Base-by-base conservation (phyloP, 1,284 basidiomycete species). In the Ganoderma lingzhi region DNA sequence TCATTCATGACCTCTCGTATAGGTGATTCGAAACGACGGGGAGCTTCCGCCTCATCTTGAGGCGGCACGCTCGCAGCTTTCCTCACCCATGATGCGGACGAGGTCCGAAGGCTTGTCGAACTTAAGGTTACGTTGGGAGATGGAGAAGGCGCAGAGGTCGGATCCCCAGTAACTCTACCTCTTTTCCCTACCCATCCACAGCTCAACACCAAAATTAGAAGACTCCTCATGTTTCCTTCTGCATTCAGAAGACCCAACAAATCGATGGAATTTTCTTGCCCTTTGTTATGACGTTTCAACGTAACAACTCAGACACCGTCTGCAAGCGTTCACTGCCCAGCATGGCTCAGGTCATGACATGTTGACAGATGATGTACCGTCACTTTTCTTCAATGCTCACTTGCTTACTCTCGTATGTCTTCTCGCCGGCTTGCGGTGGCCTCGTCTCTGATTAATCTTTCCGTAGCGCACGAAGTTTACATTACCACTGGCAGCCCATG, bases 21-120 rank as follows among this genome's bases (percentile, higher is more conserved):
- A 94, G 92, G 92, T 94, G 63, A 94, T 94, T 69, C 91, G 93
- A 65, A 93, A 87, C 65, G 92, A 94, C 69, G 83, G 84, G 14
- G 71, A 86, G 23, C 73, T 91, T 19, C 84, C 88, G 15, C 84
- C 89, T 51, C 87, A 90, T 67, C 76, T 90, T 45, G 85, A 91
- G 78, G 88, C 88, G 3, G 86, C 87, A 19, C 88, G 88, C 62
- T 77, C 87, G 70, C 90, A 89, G 71, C 76, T 90, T 32, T 78
- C 86, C 23, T 78, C 86, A 17, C 83, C 87, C 23, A 78, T 86
- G 44, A 80, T 92, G 55, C 87, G 87, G 41, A 87, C 91, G 61
- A 87, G 86, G 77, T 80, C 85, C 61, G 90, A 93, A 74, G 92
- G 92, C n/a, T 83, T 88, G 62, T 83, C 86, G 67, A 80, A 91